These are phyloP conservation scores for Epichloe elymi DNA, from an alignment of 2,329 filamentous ascomycete species.

Conservation along the genomic window DNA sequence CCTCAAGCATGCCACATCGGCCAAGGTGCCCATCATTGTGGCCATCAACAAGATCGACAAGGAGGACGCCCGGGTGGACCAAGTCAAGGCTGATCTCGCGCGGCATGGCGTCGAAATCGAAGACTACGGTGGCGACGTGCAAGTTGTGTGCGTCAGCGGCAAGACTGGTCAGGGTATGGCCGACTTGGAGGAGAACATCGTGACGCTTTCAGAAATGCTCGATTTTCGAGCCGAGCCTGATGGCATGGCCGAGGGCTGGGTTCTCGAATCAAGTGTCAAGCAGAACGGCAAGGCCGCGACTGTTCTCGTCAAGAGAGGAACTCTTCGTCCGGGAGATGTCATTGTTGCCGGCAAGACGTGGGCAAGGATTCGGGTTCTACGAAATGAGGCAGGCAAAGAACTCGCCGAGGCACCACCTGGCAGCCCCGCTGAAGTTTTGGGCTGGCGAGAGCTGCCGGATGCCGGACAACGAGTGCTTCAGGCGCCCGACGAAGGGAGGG, in stretches of 20 bases:
- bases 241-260: constrained; percentile 79
- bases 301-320: constrained; percentile 77
- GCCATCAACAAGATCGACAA: constrained; percentile 98
- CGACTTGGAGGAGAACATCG: constrained; percentile 80
- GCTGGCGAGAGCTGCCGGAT: constrained; percentile 73
- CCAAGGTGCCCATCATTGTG: constrained; percentile 89
- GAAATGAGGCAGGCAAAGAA: constrained; percentile 68
- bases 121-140: constrained; percentile 88
- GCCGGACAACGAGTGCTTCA: constrained; percentile 84
- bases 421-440: constrained; percentile 81
- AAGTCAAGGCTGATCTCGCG: constrained; percentile 78
- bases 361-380: constrained; percentile 71
- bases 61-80: constrained; percentile 63
- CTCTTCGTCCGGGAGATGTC: constrained; percentile 64
- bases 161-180: constrained; percentile 89
- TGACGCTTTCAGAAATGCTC: constrained; percentile 76
- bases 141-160: constrained; percentile 81
- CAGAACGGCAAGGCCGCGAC: constrained; percentile 75
- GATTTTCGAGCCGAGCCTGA: constrained; percentile 73
- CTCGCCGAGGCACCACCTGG: constrained; percentile 69
- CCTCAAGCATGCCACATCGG: constrained; percentile 78
- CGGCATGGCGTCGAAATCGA: constrained; percentile 80
- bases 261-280: constrained; percentile 85
- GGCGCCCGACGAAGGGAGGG: constrained; percentile 63
- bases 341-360: constrained; percentile 83